Base-by-base conservation (phyloP, 441 rosid species). In the Rhodomyrtus psidioides region DNA sequence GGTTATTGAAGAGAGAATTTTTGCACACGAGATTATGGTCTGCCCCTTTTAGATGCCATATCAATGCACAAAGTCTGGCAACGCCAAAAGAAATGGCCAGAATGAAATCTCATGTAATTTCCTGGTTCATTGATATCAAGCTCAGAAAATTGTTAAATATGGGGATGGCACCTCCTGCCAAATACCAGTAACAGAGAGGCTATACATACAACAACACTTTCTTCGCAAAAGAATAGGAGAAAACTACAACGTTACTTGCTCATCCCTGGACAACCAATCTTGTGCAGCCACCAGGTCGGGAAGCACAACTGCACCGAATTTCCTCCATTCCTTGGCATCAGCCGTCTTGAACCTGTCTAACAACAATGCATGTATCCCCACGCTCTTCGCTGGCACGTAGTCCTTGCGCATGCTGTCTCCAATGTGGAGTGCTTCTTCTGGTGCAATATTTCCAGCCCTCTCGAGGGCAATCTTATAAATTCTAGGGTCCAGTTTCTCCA, bases 361-460 rank as follows among this genome's bases (percentile, higher is more conserved):
- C 44, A 97, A 89, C 88, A 96, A 89, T 21, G 99, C 99, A 53
- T 97, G 95, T 98, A 97, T 97, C 23, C 99, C 99, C 46, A 94
- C 90, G 87, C 95, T 91, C 90, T 89, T 94, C 0, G 99, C 99
- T 0, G 99, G 99, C 9, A 87, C 83, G 87, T 94, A 96, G 92
- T 97, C 99, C 84, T 92, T 96, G 28, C 98, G 98, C 94, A 95
- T 92, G 90, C 99, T 96, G 84, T 97, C 99, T 81, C 99, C 99
- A 0, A 97, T 94, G 88, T 97, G 99, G 86, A 97, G 85, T 51
- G 90, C 87, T 92, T 94, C 93, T 19, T 91, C 95, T 28, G 99
- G 93, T 14, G 94, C 89, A 90, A 96, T 83, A 76, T 94, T 92
- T 86, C 99, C 98, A 6, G 96, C 99, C 91, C 91, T 94, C 89